These are phyloP conservation scores for Lactarius trivialis DNA, from an alignment of 768 basidiomycete genomes.

Conservation along the genomic window DNA sequence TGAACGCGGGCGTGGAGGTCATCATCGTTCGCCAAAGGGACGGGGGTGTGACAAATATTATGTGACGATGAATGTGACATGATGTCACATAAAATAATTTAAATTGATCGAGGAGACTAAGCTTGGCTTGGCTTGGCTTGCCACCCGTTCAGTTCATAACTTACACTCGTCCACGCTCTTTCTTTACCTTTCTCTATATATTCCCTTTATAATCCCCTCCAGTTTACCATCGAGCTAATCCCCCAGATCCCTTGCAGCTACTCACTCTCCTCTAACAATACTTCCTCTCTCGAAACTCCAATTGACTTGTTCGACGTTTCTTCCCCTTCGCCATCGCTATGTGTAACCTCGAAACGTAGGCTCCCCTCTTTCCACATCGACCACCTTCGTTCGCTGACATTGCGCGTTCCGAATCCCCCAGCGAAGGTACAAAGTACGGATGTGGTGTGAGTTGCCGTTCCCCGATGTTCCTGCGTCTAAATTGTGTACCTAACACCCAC, in stretches of 20 bases:
- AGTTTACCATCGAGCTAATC: constrained; percentile 17
- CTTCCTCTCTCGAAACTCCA: constrained; percentile 2
- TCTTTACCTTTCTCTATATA: constrained; percentile 14
- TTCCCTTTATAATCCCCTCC: constrained; percentile 19
- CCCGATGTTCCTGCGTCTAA: constrained; percentile 24
- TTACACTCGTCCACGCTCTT: constrained; percentile 6
- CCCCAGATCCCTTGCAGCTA: constrained; percentile 13
- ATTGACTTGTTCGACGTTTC: background rate
- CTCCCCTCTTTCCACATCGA: constrained; percentile 19
- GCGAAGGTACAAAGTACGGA: constrained; percentile 68
- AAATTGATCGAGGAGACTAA: background rate
- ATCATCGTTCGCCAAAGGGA: constrained; percentile 6
- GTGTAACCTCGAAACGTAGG: constrained; percentile 38
- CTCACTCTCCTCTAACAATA: constrained; percentile 3
- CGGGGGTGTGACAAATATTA: background rate
- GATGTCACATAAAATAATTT: background rate
- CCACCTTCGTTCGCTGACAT: constrained; percentile 19
- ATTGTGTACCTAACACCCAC: constrained; percentile 20
- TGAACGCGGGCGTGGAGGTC: constrained; percentile 24
- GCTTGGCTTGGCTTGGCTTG: background rate
- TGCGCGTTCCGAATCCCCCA: constrained; percentile 31
- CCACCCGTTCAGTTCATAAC: background rate
- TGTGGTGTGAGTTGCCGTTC: constrained; percentile 45
- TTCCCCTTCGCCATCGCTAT: constrained; percentile 22
- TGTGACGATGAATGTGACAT: background rate